Conservation (phyloP, 768 basidiomycete genomes). For the Ephemerocybe angulata region DNA sequence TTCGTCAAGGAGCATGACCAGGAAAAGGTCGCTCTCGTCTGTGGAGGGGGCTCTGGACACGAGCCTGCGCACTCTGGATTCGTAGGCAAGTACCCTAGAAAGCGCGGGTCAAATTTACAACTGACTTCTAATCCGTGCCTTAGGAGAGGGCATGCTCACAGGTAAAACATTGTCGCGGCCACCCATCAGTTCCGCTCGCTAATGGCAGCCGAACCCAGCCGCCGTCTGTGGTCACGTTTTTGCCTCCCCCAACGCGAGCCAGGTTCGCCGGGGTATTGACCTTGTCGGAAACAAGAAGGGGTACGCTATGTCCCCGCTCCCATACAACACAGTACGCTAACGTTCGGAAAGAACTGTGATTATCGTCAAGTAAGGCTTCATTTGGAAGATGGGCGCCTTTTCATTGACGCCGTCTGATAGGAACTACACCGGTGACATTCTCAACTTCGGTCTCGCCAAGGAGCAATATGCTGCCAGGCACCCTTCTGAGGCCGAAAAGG, state of each 20-base stretch:
- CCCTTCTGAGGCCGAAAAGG: slow-evolving; percentile 60
- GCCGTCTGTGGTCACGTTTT: slow-evolving; percentile 90
- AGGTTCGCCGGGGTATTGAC: slow-evolving; percentile 79
- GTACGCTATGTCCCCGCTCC: slow-evolving; percentile 37
- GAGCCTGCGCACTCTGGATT: slow-evolving; percentile 89
- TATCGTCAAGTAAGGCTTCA: slow-evolving; percentile 64
- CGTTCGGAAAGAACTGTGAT: slow-evolving; percentile 65
- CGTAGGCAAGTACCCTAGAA: slow-evolving; percentile 77
- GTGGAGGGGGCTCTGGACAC: slow-evolving; percentile 86
- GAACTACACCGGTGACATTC: slow-evolving; percentile 87
- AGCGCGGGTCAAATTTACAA: no score
- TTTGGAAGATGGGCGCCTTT: neutral
- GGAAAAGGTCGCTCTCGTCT: slow-evolving; percentile 71
- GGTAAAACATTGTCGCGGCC: slow-evolving; percentile 35
- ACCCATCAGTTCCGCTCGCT: neutral
- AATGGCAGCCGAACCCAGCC: slow-evolving; percentile 18
- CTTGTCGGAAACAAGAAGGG: slow-evolving; percentile 69
- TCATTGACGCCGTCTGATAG: slow-evolving; percentile 31
- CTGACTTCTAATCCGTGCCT: neutral
- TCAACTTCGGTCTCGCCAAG: slow-evolving; percentile 88
- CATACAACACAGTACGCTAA: no score
- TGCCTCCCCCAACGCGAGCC: slow-evolving; percentile 83
- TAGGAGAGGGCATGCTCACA: slow-evolving; percentile 75
- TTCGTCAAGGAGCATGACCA: slow-evolving; percentile 54
- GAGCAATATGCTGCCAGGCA: slow-evolving; percentile 75